Conservation (phyloP, 495 filamentous ascomycete species). For the Achaetomiella virescens region DNA sequence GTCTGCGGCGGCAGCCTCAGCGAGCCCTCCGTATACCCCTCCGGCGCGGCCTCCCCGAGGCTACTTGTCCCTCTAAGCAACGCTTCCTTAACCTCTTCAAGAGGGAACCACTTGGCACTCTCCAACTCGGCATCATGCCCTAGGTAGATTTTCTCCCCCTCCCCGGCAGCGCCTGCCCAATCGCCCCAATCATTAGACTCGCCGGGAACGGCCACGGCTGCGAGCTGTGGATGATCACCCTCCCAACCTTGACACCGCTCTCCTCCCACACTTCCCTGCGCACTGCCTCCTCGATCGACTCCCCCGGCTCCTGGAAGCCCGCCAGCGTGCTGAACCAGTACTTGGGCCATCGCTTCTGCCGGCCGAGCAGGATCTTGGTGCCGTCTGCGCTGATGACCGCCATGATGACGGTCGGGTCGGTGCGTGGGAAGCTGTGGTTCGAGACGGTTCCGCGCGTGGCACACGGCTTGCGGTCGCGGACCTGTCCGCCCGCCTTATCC, state of each 20-base stretch:
- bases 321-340: slow-evolving; percentile 87
- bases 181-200: slow-evolving; percentile 90
- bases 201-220: slow-evolving; percentile 68
- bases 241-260: slow-evolving; percentile 72
- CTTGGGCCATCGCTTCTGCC: slow-evolving; percentile 74
- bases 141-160: slow-evolving; percentile 72
- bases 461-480: slow-evolving; percentile 58
- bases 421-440: slow-evolving; percentile 87
- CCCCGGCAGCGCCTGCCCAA: slow-evolving; percentile 76
- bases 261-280: slow-evolving; percentile 96
- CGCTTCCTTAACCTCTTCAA: slow-evolving; percentile 64
- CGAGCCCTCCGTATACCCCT: slow-evolving; percentile 65
- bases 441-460: slow-evolving; percentile 68
- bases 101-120: slow-evolving; percentile 75
- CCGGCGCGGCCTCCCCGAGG: slow-evolving; percentile 54
- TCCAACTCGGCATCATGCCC: slow-evolving; percentile 88
- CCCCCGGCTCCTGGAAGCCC: slow-evolving; percentile 91
- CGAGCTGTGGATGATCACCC: slow-evolving; percentile 85
- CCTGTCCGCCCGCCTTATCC: slow-evolving; percentile 49
- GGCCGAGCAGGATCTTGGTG: slow-evolving; percentile 73
- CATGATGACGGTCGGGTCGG: slow-evolving; percentile 93
- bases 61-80: slow-evolving; percentile 55
- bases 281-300: slow-evolving; percentile 91
- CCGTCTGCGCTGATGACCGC: slow-evolving; percentile 74
- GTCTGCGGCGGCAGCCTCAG: slow-evolving; percentile 68